Evolutionary conservation across 108 stramenopile genomes (phyloP).

Genomic region (Pseudonitzschia delicatissima): DNA sequence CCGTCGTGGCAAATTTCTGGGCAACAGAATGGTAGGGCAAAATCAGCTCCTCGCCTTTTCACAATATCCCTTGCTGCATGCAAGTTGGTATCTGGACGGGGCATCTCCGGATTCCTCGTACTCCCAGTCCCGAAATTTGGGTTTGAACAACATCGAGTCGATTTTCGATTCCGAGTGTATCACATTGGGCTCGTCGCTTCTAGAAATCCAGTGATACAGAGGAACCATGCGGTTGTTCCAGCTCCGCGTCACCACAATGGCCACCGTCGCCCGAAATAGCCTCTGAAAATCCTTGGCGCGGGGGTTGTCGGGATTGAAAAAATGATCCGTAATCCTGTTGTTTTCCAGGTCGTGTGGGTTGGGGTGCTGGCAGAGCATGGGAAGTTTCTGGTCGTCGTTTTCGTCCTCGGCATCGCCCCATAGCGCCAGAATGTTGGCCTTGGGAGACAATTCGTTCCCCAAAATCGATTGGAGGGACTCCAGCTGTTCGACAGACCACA

Average conservation of each 20-base stretch:
- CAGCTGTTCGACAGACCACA: background rate
- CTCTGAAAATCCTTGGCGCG: background rate
- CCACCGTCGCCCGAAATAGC: background rate
- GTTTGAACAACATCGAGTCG: too few relatives aligned
- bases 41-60: background rate
- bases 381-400: background rate
- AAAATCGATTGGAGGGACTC: background rate
- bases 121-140: too few relatives aligned
- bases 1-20: background rate
- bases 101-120: background rate
- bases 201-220: conserved; percentile 1
- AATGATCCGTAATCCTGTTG: too few relatives aligned
- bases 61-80: too few relatives aligned
- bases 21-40: background rate
- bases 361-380: background rate
- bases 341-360: background rate
- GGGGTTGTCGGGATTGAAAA: background rate
- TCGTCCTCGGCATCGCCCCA: background rate
- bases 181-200: background rate
- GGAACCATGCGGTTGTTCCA: conserved; percentile 11
- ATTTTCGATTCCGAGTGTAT: background rate
- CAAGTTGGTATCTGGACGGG: background rate
- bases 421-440: background rate
- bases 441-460: conserved; percentile 1
- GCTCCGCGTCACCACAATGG: background rate